phyloP scores from a whole-genome alignment of 805 yeast species.

The Candida schatavii region DNA sequence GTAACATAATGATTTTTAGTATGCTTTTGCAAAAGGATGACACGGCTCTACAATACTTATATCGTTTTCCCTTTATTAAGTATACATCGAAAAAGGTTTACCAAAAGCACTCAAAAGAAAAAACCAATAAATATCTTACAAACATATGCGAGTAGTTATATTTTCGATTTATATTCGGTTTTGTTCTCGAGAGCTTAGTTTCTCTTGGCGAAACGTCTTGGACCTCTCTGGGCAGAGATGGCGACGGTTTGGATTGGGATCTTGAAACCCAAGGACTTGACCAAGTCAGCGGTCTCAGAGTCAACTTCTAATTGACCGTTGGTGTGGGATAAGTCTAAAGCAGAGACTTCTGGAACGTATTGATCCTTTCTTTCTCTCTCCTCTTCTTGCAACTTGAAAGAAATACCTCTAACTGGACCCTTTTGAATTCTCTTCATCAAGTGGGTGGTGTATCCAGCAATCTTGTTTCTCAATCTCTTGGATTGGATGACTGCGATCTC shows the following conservation, averaged over 20 bases:
- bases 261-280: conserved; percentile 86
- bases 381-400: conserved; percentile 99
- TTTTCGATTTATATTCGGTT: too few species aligned
- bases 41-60: not conserved
- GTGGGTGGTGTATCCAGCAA: conserved; percentile 99
- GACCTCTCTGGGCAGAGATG: conserved; percentile 84
- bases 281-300: conserved; percentile 92
- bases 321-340: conserved; percentile 95
- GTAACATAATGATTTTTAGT: too few species aligned
- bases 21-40: too few species aligned
- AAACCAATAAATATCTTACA: conserved; percentile 15
- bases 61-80: conserved; percentile 12
- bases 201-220: conserved; percentile 93
- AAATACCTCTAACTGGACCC: conserved; percentile 99
- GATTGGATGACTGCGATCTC: conserved; percentile 99
- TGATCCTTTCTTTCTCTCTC: conserved; percentile 99
- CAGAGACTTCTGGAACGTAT: conserved; percentile 99
- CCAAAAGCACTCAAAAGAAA: conserved; percentile 9
- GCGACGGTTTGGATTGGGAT: conserved; percentile 83
- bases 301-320: conserved; percentile 96
- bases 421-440: conserved; percentile 99
- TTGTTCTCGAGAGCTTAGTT: conserved; percentile 46
- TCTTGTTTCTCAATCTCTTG: conserved; percentile 99
- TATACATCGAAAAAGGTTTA: conserved; percentile 12
- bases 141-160: conserved; percentile 23